Base-by-base conservation (phyloP, 2,329 filamentous ascomycete species). In the Apiospora hydei region DNA sequence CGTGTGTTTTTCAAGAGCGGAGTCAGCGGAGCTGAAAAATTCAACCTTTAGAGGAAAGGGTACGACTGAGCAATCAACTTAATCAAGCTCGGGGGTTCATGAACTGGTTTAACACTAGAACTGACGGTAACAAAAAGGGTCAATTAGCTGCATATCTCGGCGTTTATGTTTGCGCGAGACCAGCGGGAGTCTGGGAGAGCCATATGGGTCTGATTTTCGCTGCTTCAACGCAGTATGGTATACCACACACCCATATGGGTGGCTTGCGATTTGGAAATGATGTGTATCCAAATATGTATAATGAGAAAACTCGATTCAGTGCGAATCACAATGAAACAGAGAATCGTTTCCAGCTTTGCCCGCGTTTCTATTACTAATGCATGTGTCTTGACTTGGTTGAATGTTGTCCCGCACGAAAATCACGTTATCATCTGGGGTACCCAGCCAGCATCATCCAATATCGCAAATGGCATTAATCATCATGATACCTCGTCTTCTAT, bases 221-320 rank as follows among this genome's bases (percentile, higher is more conserved):
- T 80, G 82, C 82, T 84, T 84, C 82, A 84, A 84, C 82, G 81
- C 82, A 77, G 81, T 80, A 24, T n/a, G 68, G 68, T 69, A 51
- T 51, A 68, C 66, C 57, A 64, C 34, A 34, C 57, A 64, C 57
- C 30, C 30, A n/a, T 21, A 41, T 24, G 57, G 57, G 57, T 64
- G 57, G 41, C 41, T 64, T 64, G 57, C 57, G 21, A 41, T 64
- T 64, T 64, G 21, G 57, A 41, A 64, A 64, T 11, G 51, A 57
- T 64, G 57, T 64, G 57, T 18, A 41, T 41, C 18, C 34, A 64
- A 13, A 64, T 64, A n/a, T 64, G 57, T 64, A 64, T 64, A 64
- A 64, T 64, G 57, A 41, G 18, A n/a, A 51, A 64, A 24, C 1
- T 41, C 10, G 34, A 64, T n/a, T 24, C 57, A 41, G 21, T 14